Percentiles rank a stretch among this genome's conserved stretches.
Conservation (phyloP, 1,139 yeast species). For the Kodamaea derodonti region DNA sequence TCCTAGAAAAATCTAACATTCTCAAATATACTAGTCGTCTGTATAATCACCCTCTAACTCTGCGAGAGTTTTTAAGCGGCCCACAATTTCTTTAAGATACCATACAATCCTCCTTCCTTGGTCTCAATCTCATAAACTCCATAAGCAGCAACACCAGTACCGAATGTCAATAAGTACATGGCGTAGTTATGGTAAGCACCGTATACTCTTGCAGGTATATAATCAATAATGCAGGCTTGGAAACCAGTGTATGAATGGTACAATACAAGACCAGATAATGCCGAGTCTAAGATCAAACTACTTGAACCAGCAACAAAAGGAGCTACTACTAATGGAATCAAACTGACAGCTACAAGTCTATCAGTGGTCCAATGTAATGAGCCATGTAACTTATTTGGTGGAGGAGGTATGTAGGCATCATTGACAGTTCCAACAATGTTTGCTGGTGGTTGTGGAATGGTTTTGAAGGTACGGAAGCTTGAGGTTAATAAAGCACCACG, state of each 20-base stretch:
- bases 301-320: conserved; percentile 61
- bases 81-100: conserved; percentile 36
- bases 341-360: conserved; percentile 51
- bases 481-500: background rate
- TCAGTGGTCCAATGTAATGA: conserved; percentile 74
- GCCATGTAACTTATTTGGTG: conserved; percentile 53
- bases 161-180: conserved; percentile 56
- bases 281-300: conserved; percentile 48
- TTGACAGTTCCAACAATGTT: conserved; percentile 70
- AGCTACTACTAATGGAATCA: conserved; percentile 61
- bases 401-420: conserved; percentile 66
- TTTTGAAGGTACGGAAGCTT: conserved; percentile 28
- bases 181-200: conserved; percentile 65
- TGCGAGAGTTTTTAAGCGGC: too few species aligned
- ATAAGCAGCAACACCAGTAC: conserved; percentile 58
- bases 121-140: conserved; percentile 71
- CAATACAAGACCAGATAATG: conserved; percentile 52
- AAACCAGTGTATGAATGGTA: conserved; percentile 70
- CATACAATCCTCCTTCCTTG: conserved; percentile 45
- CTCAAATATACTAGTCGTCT: too few species aligned
- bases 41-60: too few species aligned
- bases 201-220: conserved; percentile 70
- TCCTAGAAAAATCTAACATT: too few species aligned
- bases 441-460: conserved; percentile 75
- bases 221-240: conserved; percentile 76